Conservation (phyloP, 768 basidiomycete genomes). For the Nidula microcarpa region DNA sequence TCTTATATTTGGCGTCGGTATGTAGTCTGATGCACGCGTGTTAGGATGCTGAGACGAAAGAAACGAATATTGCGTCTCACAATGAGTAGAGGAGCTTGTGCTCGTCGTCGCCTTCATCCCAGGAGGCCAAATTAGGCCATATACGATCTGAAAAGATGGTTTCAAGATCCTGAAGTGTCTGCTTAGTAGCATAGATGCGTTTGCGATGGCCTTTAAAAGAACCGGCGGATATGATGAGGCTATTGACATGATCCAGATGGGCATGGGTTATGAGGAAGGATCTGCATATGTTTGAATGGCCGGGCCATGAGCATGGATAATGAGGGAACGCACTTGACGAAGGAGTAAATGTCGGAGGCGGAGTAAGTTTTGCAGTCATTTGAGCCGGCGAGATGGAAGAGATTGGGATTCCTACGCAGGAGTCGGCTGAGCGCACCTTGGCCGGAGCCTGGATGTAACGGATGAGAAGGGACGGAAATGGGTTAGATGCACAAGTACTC, state of each 20-base stretch:
- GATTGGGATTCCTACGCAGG: constrained; percentile 47
- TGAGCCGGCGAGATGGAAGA: constrained; percentile 38
- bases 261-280: constrained; percentile 86
- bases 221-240: constrained; percentile 82
- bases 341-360: constrained; percentile 52
- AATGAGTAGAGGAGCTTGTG: constrained; percentile 59
- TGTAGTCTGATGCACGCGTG: constrained; percentile 36
- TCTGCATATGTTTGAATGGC: constrained; percentile 30
- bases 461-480: neutral
- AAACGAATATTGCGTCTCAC: constrained; percentile 36
- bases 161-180: constrained; percentile 67
- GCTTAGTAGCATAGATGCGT: constrained; percentile 56
- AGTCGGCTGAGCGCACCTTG: constrained; percentile 72
- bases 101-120: constrained; percentile 59
- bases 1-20: constrained; percentile 48
- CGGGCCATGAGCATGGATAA: constrained; percentile 2
- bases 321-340: constrained; percentile 35
- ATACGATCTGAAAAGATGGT: constrained; percentile 72
- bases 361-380: constrained; percentile 22
- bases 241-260: constrained; percentile 86
- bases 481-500: constrained; percentile 10
- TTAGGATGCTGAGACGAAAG: neutral
- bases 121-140: constrained; percentile 85
- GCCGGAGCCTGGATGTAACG: constrained; percentile 64
- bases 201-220: constrained; percentile 61